Conservation (phyloP, 805 yeast species). For the Danielia oregonensis region DNA sequence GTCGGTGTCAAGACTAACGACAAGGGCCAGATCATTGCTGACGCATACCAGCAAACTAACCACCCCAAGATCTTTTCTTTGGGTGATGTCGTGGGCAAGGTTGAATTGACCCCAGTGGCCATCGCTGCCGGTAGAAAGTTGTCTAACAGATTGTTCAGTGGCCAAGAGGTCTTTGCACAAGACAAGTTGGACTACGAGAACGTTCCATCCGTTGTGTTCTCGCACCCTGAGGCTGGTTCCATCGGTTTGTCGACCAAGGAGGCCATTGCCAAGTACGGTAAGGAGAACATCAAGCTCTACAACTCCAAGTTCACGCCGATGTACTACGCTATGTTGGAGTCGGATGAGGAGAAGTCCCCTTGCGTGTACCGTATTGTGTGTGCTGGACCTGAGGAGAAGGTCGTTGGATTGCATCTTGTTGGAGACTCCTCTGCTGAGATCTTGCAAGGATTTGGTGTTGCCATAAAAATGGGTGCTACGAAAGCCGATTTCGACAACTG, state of each 20-base stretch:
- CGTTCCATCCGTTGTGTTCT: slow-evolving; percentile 93
- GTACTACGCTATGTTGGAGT: slow-evolving; percentile 81
- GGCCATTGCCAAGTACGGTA: slow-evolving; percentile 77
- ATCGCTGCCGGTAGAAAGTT: slow-evolving; percentile 97
- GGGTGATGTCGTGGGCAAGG: slow-evolving; percentile 92
- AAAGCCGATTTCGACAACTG: slow-evolving; percentile 91
- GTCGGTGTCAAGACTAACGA: slow-evolving; percentile 65
- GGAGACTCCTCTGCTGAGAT: slow-evolving; percentile 93
- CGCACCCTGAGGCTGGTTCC: slow-evolving; percentile 97
- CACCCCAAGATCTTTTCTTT: slow-evolving; percentile 71
- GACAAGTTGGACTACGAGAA: slow-evolving; percentile 83
- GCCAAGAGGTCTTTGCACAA: slow-evolving; percentile 62
- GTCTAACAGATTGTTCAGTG: slow-evolving; percentile 82
- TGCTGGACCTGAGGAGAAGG: slow-evolving; percentile 82
- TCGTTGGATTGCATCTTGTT: slow-evolving; percentile 89
- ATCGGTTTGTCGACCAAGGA: slow-evolving; percentile 81
- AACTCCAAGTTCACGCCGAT: slow-evolving; percentile 81
- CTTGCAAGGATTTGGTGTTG: slow-evolving; percentile 97
- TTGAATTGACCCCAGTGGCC: slow-evolving; percentile 96
- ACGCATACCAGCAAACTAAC: slow-evolving; percentile 83
- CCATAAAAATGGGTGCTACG: slow-evolving; percentile 98
- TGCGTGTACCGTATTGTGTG: slow-evolving; percentile 81
- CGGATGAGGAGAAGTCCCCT: slow-evolving; percentile 69
- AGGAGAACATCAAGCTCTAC: slow-evolving; percentile 76
- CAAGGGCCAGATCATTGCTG: slow-evolving; percentile 65